Conservation (phyloP, 2,329 filamentous ascomycete genomes). For the Fusarium sterilihyphosum region DNA sequence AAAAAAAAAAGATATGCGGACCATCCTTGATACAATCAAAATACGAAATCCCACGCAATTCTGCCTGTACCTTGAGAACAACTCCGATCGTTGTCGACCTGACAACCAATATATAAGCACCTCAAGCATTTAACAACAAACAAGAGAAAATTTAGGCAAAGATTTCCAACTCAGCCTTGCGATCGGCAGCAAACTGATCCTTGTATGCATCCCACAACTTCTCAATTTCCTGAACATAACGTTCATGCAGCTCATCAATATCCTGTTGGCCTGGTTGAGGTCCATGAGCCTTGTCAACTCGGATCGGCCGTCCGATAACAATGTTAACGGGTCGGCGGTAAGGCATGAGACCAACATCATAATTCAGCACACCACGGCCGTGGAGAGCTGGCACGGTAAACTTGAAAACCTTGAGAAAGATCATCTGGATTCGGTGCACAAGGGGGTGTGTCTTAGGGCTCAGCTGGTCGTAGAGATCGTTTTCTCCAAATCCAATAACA, state of each 20-base stretch:
- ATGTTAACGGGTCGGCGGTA: conserved; percentile 89
- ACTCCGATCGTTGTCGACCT: background rate
- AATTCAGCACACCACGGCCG: conserved; percentile 93
- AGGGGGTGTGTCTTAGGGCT: conserved; percentile 79
- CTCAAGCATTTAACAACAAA: background rate
- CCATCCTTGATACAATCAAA: background rate
- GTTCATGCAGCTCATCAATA: conserved; percentile 80
- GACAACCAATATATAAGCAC: background rate
- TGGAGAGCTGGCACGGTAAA: conserved; percentile 94
- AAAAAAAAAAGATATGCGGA: too few species aligned
- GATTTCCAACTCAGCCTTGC: conserved; percentile 74
- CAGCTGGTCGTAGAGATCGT: conserved; percentile 93
- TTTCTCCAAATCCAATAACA: conserved; percentile 92
- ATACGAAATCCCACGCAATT: background rate
- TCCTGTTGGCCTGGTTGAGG: conserved; percentile 75
- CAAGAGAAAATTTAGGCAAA: conserved; percentile 57
- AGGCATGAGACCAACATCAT: conserved; percentile 95
- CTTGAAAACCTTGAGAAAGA: conserved; percentile 85
- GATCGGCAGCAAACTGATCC: conserved; percentile 73
- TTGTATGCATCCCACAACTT: conserved; percentile 82
- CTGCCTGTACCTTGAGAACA: background rate
- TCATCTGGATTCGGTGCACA: conserved; percentile 83
- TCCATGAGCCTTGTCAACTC: conserved; percentile 67
- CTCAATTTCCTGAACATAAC: conserved; percentile 80
- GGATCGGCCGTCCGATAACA: conserved; percentile 85